phyloP scores from a whole-genome alignment of 192 early-diverging fungal genomes.

The Coemansia sp. region DNA sequence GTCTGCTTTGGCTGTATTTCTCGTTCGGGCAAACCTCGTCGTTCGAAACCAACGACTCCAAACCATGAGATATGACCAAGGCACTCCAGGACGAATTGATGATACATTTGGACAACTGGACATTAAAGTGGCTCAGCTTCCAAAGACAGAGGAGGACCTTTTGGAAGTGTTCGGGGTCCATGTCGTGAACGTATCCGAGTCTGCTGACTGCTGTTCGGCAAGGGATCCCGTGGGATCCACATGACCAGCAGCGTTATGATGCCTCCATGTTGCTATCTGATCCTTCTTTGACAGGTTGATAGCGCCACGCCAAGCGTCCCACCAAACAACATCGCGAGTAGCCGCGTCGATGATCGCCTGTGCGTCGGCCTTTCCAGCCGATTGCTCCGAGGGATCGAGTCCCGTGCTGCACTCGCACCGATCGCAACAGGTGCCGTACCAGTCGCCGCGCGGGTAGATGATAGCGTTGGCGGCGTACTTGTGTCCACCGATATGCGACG shows the following conservation, averaged over 20 bases:
- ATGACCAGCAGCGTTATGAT: conserved; percentile 11
- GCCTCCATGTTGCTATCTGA: conserved; percentile 36
- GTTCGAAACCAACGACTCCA: too few relatives aligned
- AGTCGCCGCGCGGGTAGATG: conserved; percentile 53
- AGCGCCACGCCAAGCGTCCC: conserved; percentile 54
- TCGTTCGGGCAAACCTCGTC: too few relatives aligned
- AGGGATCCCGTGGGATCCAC: conserved; percentile 1
- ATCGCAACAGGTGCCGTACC: conserved; percentile 54
- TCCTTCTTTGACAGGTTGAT: conserved; percentile 47
- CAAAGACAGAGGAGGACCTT: conserved; percentile 1
- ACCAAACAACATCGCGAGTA: conserved; percentile 33
- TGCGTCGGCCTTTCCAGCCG: conserved; percentile 12
- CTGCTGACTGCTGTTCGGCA: background rate
- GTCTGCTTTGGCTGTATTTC: background rate
- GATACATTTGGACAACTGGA: background rate
- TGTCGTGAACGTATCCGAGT: conserved; percentile 14
- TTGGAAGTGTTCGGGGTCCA: conserved; percentile 25
- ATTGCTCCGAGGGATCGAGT: background rate
- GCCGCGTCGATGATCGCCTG: conserved; percentile 37
- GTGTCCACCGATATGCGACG: conserved; percentile 55
- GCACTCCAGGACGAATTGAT: background rate
- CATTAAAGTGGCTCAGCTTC: background rate
- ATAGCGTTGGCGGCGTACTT: conserved; percentile 55
- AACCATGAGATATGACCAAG: too few relatives aligned
- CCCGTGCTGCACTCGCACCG: conserved; percentile 13